Conservation (phyloP, 164 flowering plant genomes). For the Vitis rupestris region DNA sequence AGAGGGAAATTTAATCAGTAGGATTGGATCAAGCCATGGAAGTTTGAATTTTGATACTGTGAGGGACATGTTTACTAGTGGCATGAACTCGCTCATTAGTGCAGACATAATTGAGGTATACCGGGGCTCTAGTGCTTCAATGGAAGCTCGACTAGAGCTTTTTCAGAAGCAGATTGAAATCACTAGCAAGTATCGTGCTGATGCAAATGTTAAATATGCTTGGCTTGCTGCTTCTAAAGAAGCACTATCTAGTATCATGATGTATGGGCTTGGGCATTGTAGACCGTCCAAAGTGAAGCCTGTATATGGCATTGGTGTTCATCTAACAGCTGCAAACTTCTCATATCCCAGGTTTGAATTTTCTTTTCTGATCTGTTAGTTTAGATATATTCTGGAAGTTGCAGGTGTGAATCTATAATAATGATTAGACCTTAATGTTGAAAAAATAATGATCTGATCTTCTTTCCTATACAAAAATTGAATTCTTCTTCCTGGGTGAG, state of each 20-base stretch:
- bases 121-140: slow-evolving; percentile 26
- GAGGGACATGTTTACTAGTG: slow-evolving; percentile 36
- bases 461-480: no score
- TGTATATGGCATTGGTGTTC: slow-evolving; percentile 66
- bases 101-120: slow-evolving; percentile 43
- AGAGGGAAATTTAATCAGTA: slow-evolving; percentile 6
- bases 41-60: slow-evolving; percentile 36
- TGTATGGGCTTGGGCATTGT: slow-evolving; percentile 58
- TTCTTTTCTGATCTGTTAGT: not conserved
- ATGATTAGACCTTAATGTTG: not conserved
- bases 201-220: slow-evolving; percentile 77
- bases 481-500: no score
- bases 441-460: no score
- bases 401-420: not conserved
- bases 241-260: slow-evolving; percentile 44
- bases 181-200: slow-evolving; percentile 55
- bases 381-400: not conserved
- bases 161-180: slow-evolving; percentile 79
- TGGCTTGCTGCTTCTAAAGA: slow-evolving; percentile 75
- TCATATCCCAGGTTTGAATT: slow-evolving; percentile 54
- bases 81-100: slow-evolving; percentile 30
- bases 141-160: slow-evolving; percentile 48
- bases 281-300: slow-evolving; percentile 33
- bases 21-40: slow-evolving; percentile 10
- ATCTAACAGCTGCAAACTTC: slow-evolving; percentile 55